Percentiles rank a stretch among this genome's conserved stretches.
phyloP scores from a whole-genome alignment of 768 basidiomycete genomes.

The Fibroporia radiculosa region DNA sequence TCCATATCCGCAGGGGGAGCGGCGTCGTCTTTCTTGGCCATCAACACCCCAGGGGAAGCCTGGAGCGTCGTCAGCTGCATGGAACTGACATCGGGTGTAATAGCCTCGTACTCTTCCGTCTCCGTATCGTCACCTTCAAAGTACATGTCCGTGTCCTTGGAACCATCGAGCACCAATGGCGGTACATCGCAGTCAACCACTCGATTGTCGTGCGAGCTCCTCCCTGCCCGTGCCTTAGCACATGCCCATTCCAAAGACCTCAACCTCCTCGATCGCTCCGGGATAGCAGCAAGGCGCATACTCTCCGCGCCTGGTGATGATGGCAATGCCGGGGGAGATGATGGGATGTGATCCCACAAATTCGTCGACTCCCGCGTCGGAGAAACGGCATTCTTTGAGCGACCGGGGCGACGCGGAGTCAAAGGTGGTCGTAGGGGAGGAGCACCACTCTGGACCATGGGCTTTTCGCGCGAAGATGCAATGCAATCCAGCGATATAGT shows the following conservation, averaged over 20 bases:
- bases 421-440: constrained; percentile 9
- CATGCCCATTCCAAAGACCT: constrained; percentile 72
- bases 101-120: constrained; percentile 14
- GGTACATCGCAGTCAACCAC: constrained; percentile 17
- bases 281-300: constrained; percentile 35
- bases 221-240: constrained; percentile 34
- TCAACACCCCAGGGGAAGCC: constrained; percentile 4
- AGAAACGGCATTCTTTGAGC: constrained; percentile 1
- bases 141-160: constrained; percentile 1
- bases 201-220: constrained; percentile 9
- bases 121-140: constrained; percentile 11
- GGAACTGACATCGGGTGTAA: constrained; percentile 12
- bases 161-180: constrained; percentile 10
- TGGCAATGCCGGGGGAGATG: constrained; percentile 50
- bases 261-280: constrained; percentile 34
- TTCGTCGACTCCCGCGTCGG: constrained; percentile 4
- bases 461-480: constrained; percentile 44
- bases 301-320: constrained; percentile 42
- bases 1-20: constrained; percentile 14
- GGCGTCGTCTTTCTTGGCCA: not conserved
- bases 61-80: constrained; percentile 5
- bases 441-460: constrained; percentile 2
- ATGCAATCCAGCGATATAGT: constrained; percentile 46
- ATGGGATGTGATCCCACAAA: constrained; percentile 41
- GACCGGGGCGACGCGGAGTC: constrained; percentile 13